Evolutionary conservation across 768 basidiomycete genomes (phyloP), one percentile per base, ranked within the genome.

Genomic region (Mrakia hoshinonis): DNA sequence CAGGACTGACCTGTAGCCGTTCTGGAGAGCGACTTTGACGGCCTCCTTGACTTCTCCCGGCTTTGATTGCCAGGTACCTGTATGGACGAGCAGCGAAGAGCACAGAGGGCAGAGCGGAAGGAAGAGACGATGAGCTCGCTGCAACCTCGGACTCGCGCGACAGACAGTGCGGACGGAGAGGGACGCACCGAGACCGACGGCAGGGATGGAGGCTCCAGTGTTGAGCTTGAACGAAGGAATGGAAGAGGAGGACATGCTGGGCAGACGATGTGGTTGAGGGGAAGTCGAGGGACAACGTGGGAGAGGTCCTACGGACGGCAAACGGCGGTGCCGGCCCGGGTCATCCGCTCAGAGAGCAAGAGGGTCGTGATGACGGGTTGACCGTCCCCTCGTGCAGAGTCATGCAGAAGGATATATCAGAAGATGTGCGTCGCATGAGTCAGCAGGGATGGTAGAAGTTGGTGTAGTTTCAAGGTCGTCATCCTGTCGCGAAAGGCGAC

Each of bases 31-130:
- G 75, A 81, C 82, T 74, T 86, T 84, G 67, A 93, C 91, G 26
- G 91, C 91, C 49, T 84, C 80, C 75, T 85, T 85, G 69, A 91
- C 90, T 48, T 83, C 82, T 61, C 88, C 89, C 3, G 89, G 86
- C 68, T 55, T 70, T 31, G 72, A 61, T 58, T 38, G 26, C 38
- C 5, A 48, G 43, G 24, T 43, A 43, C 43, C 43, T 43, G 43
- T 43, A 22, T 5, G 6, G 11, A 64, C 38, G 60, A 62, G 34
- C 31, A 48, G 24, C 10, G 3, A 48, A 13, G 31, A 34, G 12
- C 5, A n/a, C 9, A 60, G 34, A 36, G 22, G 31, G 29, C 3
- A 89, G 85, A 68, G 29, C 43, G 5, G 51, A 24, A 15, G 55
- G 55, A 38, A 7, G 49, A n/a, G 34, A 15, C 29, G 54, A 31